A percentile compares a stretch with the other conserved stretches of the same genome.
phyloP scores from a whole-genome alignment of 1,284 basidiomycete genomes.

The Paramarasmius palmivorus region DNA sequence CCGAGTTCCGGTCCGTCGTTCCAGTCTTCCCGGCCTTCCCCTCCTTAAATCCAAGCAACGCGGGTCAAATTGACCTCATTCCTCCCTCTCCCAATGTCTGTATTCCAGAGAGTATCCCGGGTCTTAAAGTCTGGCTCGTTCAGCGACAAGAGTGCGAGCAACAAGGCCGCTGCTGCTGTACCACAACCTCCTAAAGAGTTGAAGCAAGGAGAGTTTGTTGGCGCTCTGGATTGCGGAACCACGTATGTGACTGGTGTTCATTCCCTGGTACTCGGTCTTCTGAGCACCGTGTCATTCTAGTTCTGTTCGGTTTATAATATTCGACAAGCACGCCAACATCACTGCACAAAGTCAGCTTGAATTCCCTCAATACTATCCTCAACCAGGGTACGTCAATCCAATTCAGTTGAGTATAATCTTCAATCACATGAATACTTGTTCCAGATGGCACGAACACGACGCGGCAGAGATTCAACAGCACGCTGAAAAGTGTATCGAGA shows the following conservation, averaged over 20 bases:
- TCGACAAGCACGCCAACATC: constrained; percentile 88
- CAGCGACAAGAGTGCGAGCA: not conserved
- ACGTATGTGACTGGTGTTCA: constrained; percentile 60
- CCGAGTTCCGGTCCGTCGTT: too few species aligned
- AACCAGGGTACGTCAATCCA: constrained; percentile 68
- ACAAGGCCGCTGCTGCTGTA: not conserved
- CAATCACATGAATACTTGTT: constrained; percentile 1
- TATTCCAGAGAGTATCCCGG: not conserved
- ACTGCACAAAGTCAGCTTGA: constrained; percentile 87
- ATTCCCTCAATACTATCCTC: constrained; percentile 89
- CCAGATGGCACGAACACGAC: constrained; percentile 95
- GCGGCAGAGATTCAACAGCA: constrained; percentile 81
- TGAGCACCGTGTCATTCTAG: constrained; percentile 38
- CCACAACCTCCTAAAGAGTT: constrained; percentile 19
- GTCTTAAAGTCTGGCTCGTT: not conserved
- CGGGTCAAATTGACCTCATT: too few species aligned
- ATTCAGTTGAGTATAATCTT: not conserved
- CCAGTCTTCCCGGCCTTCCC: too few species aligned
- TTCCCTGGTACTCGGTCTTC: constrained; percentile 7
- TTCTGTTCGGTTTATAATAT: constrained; percentile 93
- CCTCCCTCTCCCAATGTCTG: too few species aligned
- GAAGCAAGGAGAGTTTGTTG: constrained; percentile 78
- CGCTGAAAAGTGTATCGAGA: constrained; percentile 78
- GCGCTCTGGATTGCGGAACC: constrained; percentile 89
- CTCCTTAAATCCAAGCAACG: too few species aligned